A percentile compares a stretch with the other conserved stretches of the same genome.
These are phyloP conservation scores for Aspergillus chevalieri DNA, from an alignment of 2,329 filamentous ascomycete genomes.

Conservation along the genomic window DNA sequence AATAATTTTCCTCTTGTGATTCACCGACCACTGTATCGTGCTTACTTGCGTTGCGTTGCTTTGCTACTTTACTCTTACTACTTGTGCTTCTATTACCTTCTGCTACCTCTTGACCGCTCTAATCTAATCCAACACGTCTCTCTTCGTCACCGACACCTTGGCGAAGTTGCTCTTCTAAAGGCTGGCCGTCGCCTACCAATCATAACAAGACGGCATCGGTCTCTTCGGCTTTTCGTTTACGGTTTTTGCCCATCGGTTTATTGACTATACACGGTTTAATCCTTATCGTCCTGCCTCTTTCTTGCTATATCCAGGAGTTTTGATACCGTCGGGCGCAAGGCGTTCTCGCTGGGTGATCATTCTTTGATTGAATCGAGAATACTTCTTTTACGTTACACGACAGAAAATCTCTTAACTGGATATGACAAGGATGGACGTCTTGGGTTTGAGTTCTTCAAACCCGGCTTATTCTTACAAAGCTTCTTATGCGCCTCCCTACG, in stretches of 20 bases:
- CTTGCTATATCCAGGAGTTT: constrained; percentile 9
- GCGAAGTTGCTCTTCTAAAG: constrained; percentile 19
- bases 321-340: constrained; percentile 4
- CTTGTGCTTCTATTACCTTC: neutral
- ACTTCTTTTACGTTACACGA: constrained; percentile 15
- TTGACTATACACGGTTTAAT: constrained; percentile 18
- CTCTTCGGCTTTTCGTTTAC: constrained; percentile 24
- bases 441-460: constrained; percentile 37
- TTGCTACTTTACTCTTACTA: constrained; percentile 2
- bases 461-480: constrained; percentile 31
- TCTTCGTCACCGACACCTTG: constrained; percentile 16
- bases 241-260: constrained; percentile 29
- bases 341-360: constrained; percentile 1
- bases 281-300: constrained; percentile 8
- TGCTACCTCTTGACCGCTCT: constrained; percentile 2
- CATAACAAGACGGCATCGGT: constrained; percentile 24
- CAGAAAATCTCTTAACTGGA: constrained; percentile 22
- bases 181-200: constrained; percentile 26
- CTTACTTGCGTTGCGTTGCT: neutral
- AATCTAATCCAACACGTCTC: neutral
- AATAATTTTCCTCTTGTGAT: constrained; percentile 9
- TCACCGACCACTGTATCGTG: neutral
- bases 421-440: constrained; percentile 41
- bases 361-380: neutral
- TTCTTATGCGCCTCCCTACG: constrained; percentile 52